Evolutionary conservation across 352 stramenopile species (phyloP), one percentile per base, ranked within the genome.

Genomic region (Globisporangium nagaii): DNA sequence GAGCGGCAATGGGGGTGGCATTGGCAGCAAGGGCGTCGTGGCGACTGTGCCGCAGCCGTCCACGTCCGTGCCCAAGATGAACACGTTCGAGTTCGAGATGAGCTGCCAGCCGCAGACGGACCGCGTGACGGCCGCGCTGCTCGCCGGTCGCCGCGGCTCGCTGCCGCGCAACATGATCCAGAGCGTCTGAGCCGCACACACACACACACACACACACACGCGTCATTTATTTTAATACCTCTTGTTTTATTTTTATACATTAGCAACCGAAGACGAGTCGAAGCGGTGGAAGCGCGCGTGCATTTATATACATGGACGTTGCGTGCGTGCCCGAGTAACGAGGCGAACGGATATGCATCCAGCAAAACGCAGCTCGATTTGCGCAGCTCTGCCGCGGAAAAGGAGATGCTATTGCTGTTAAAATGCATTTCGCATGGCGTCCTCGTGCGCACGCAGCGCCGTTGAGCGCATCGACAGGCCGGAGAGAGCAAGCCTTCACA

Each of bases 111-210:
- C 53, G 43, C 53, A 60, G 45, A 49, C 28, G 39, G 55, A 56
- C 22, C 55, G 55, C 46, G 43, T 53, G 15, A 53, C 20, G 10
- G 28, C 53, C 5, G 22, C 60, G 30, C 31, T 63, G 24, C 32
- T 63, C 3, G 36, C 60, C 1, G 34, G 50, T 13, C 60, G 60
- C 22, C 55, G 60, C 22, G 28, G 37, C 6, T 50, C 60, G 40
- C 40, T 66, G 19, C 47, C 54, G 34, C 58, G 60, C 42, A 66
- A 66, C 55, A 66, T 66, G 60, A 59, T 66, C 35, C 60, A 66
- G 41, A 66, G 55, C 48, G 60, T 58, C 17, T 66, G 40, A 58
- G 27, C 11, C 3, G 2, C 15, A 17, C 11, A 9, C 28, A 9
- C 28, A 4, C 30, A 17, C 28, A 22, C 25, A 15, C 43, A 10